Evolutionary conservation across 768 basidiomycete genomes (phyloP), one percentile per base, ranked within the genome.

Genomic region (Phanerochaete carnosa): DNA sequence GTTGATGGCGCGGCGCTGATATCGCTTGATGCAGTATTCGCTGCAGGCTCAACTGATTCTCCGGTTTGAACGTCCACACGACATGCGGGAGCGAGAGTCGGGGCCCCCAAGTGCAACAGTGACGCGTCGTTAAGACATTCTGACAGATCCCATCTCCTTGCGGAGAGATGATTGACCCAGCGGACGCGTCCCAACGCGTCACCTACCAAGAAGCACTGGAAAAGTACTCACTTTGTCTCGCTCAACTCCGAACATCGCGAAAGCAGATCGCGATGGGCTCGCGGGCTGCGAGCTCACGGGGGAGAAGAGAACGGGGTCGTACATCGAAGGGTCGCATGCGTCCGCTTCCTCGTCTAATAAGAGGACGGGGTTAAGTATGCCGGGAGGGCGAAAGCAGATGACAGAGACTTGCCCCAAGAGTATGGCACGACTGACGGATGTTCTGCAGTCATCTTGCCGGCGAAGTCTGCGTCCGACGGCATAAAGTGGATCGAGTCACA

Each of bases 271-370:
- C 30, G 19, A 1, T 1, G 58, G 58, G 37, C 47, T 57, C n/a
- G 37, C 35, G 28, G 58, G 57, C 13, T 29, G 22, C 23, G 58
- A 58, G 37, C 33, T 53, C 12, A 55, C 25, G 26, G 62, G 58
- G 7, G 62, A 29, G 51, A 60, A 64, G 45, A 64, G 55, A 25
- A 23, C 22, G 25, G 62, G 62, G 50, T 64, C 62, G 55, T 64
- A 64, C 16, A 64, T 53, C 51, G 46, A 53, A 2, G 47, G 49
- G 43, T 64, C 62, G 51, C 62, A 64, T 16, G 58, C 55, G 56
- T 64, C 62, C 16, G 39, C 39, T 22, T 63, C 59, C 30, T 62
- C 61, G 26, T 64, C 62, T 64, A 46, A 25, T 23, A 32, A 30
- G 19, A 15, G 32, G 22, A n/a, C 49, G 51, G 26, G 30, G 8